Conservation (phyloP, 2,329 filamentous ascomycete genomes). For the Cladorrhinum sp. region DNA sequence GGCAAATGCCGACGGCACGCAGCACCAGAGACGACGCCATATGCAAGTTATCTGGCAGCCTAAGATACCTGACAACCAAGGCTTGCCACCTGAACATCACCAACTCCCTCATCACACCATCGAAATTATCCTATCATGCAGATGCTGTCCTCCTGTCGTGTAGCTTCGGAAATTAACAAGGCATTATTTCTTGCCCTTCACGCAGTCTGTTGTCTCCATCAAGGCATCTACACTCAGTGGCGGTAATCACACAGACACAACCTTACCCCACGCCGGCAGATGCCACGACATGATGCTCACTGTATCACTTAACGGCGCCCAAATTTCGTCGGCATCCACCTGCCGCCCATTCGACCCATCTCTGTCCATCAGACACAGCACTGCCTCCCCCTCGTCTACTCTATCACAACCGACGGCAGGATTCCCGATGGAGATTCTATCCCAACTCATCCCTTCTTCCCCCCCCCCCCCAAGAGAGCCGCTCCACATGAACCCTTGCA, state of each 20-base stretch:
- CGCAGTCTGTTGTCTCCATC: too few relatives aligned
- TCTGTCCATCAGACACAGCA: background rate
- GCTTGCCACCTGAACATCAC: background rate
- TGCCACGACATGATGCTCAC: background rate
- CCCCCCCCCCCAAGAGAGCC: background rate
- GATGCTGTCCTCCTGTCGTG: background rate
- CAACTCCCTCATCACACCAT: background rate
- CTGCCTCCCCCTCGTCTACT: background rate
- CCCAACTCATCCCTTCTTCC: background rate
- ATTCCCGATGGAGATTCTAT: background rate
- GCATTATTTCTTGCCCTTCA: background rate
- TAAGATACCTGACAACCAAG: background rate
- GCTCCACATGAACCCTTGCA: background rate
- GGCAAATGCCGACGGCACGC: background rate
- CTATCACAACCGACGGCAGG: background rate
- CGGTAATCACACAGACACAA: background rate
- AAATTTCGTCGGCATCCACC: background rate
- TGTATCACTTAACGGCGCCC: background rate
- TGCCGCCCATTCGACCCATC: background rate
- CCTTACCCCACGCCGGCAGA: background rate
- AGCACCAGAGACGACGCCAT: background rate
- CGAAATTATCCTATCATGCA: background rate
- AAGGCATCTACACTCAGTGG: too few relatives aligned
- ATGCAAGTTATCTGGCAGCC: conserved; percentile 12
- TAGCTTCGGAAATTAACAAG: background rate